Conservation (phyloP, 495 filamentous ascomycete species). For the Xylaria sp. region DNA sequence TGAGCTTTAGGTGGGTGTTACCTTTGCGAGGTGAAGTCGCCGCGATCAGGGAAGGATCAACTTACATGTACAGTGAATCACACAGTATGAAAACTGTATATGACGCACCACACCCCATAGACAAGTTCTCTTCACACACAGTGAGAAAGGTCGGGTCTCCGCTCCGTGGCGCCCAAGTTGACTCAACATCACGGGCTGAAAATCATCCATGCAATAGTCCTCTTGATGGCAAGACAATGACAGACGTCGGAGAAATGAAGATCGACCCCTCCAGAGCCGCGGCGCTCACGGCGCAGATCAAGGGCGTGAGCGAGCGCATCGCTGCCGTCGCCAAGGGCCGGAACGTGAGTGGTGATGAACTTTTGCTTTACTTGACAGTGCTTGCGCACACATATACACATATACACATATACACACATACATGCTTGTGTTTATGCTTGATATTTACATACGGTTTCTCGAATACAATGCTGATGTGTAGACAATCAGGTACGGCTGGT, state of each 20-base stretch:
- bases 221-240: conserved; percentile 40
- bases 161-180: conserved; percentile 12
- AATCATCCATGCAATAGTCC: conserved; percentile 6
- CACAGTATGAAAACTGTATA: conserved; percentile 36
- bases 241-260: conserved; percentile 57
- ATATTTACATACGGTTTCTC: too few species aligned
- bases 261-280: conserved; percentile 58
- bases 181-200: background rate
- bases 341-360: conserved; percentile 48
- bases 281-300: conserved; percentile 54
- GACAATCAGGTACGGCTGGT: conserved; percentile 80
- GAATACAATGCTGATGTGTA: conserved; percentile 6
- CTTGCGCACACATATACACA: background rate
- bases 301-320: conserved; percentile 54
- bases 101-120: background rate
- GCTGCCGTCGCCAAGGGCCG: conserved; percentile 53
- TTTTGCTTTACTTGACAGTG: background rate
- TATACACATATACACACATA: background rate
- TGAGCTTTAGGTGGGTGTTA: too few species aligned
- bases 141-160: conserved; percentile 5
- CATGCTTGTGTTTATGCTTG: too few species aligned
- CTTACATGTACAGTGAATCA: background rate
- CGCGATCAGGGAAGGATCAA: background rate
- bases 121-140: conserved; percentile 17
- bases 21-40: background rate